These are phyloP conservation scores for Aphanomyces stellatus DNA, from an alignment of 352 stramenopile genomes.

Conservation along the genomic window DNA sequence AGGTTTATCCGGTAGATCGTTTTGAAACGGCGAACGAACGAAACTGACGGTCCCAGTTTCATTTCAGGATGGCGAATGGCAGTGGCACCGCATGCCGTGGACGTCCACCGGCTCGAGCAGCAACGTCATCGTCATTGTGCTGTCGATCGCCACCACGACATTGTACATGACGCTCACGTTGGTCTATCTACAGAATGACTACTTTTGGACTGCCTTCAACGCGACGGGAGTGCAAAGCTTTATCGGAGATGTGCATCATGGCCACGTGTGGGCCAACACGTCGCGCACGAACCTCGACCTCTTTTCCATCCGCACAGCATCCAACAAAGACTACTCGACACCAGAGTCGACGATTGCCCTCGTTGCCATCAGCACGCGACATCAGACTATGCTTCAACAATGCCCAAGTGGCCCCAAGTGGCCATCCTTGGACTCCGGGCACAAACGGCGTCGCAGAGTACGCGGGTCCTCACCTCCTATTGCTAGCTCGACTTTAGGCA, in stretches of 20 bases:
- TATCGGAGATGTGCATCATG: background rate
- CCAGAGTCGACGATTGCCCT: background rate
- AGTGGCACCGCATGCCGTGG: too few relatives aligned
- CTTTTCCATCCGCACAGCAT: background rate
- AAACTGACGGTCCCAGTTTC: too few relatives aligned
- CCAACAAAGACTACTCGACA: background rate
- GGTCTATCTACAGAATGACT: too few relatives aligned
- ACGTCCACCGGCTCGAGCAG: too few relatives aligned
- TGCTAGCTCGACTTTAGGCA: slow-evolving; percentile 13
- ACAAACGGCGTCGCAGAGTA: background rate
- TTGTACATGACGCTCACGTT: too few relatives aligned
- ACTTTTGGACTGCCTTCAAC: slow-evolving; percentile 9
- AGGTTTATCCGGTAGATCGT: too few relatives aligned
- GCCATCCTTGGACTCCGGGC: background rate
- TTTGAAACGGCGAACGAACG: too few relatives aligned
- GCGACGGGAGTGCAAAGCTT: background rate
- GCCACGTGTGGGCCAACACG: background rate
- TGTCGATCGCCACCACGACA: too few relatives aligned
- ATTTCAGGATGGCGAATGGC: too few relatives aligned
- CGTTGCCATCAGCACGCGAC: background rate
- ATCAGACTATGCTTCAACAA: background rate
- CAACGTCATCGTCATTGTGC: too few relatives aligned
- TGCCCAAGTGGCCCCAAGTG: background rate
- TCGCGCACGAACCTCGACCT: background rate
- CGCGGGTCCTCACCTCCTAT: background rate